Evolutionary conservation across 2,329 filamentous ascomycete genomes (phyloP), one percentile per base, ranked within the genome.

Genomic region (Hirsutella thompsonii): DNA sequence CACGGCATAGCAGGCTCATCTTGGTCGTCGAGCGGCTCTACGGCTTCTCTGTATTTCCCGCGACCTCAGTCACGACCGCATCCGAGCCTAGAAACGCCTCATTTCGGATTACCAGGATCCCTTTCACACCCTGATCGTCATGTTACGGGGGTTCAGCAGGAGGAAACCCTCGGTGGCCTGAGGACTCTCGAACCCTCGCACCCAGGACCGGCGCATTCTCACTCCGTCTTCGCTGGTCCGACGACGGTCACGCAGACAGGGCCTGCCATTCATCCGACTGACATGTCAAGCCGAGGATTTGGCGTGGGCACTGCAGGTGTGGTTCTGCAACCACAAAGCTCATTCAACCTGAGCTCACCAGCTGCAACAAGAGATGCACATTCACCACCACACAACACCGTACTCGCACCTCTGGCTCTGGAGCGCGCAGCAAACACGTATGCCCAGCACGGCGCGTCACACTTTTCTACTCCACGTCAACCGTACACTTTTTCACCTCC

Each of bases 61-160:
- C 47, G 49, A 20, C 45, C 49, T 21, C 48, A 51, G 35, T 38
- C 44, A 20, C 30, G 46, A 16, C 41, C 45, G 23, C 43, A 38
- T 34, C 39, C 45, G 9, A 44, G 41, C 28, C 39, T 47, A 11
- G 50, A 57, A 42, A 40, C 48, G 2, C 50, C 49, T 33, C 48
- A 46, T 14, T 38, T 46, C 29, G 36, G 46, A 18, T 45, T 50
- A 11, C 46, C 47, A 38, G 44, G 48, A 36, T 41, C 51, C 26
- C 46, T 53, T 38, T 47, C 53, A 37, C 47, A 49, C 32, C 53
- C 53, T 14, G 44, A 50, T 33, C 36, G 52, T 38, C 43, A 43
- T 20, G 40, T 51, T 41, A 44, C 51, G 18, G 36, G 42, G 30
- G 34, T 28, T 28, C 42, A 44, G 34, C 32, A 38, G 14, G 37